Conservation (phyloP, 768 basidiomycete genomes). For the Termitomyces sp. region DNA sequence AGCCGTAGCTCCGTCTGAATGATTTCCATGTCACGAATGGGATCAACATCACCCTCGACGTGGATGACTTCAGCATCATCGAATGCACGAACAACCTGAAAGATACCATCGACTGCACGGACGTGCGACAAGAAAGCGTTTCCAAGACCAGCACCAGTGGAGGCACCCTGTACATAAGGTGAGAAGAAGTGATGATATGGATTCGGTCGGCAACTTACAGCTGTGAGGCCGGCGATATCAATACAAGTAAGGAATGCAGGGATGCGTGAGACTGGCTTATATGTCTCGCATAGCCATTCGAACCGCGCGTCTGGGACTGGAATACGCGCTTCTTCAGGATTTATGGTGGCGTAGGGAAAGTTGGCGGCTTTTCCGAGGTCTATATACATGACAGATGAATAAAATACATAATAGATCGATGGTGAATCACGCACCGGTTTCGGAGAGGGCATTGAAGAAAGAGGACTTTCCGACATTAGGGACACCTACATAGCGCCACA, state of each 20-base stretch:
- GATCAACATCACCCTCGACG: conserved; percentile 97
- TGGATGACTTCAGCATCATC: conserved; percentile 99
- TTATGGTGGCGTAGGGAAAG: conserved; percentile 94
- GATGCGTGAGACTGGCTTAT: conserved; percentile 84
- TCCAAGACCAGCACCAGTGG: conserved; percentile 95
- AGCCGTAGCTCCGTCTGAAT: conserved; percentile 90
- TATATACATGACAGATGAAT: conserved; percentile 17
- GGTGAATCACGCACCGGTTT: conserved; percentile 59
- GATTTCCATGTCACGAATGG: conserved; percentile 94
- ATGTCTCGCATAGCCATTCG: conserved; percentile 87
- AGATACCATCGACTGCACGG: conserved; percentile 97
- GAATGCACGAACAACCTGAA: conserved; percentile 96
- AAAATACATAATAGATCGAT: conserved; percentile 7
- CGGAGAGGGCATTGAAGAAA: conserved; percentile 96
- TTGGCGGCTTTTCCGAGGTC: conserved; percentile 94
- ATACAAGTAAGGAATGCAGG: conserved; percentile 97
- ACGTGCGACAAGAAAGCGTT: conserved; percentile 98
- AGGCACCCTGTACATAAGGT: conserved; percentile 62
- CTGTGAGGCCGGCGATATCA: conserved; percentile 97
- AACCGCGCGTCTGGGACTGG: conserved; percentile 93
- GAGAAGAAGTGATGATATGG: conserved; percentile 3
- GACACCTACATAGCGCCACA: conserved; percentile 44
- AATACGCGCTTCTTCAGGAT: conserved; percentile 93
- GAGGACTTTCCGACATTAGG: conserved; percentile 99
- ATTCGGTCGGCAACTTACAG: conserved; percentile 40